Evolutionary conservation across 345 rosid genomes (phyloP), one percentile per base, ranked within the genome.

Genomic region (Clarkia xantiana): DNA sequence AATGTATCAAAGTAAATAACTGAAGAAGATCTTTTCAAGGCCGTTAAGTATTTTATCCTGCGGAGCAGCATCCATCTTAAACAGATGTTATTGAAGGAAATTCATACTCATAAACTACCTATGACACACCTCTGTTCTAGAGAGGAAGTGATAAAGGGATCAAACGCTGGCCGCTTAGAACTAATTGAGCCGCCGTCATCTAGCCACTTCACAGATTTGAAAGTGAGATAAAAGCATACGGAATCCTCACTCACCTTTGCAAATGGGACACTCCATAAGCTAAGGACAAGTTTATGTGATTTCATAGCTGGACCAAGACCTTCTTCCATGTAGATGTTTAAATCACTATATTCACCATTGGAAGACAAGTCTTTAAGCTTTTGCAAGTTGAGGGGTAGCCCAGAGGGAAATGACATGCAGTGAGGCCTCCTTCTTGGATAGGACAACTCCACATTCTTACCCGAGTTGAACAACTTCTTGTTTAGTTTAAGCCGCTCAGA

Each of bases 251-350:
- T 70, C 63, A 87, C 99, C 86, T 84, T 91, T 62, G 86, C 71
- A 76, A 91, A 91, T 53, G 99, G 86, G 36, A 71, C 61, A 67
- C 99, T 91, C 91, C 94, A 84, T 44, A 87, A 57, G 64, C 96
- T 71, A 22, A 91, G 73, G 68, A 91, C 70, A 62, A 87, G 58
- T 73, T 73, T 87, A 66, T 91, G 96, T 56, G 76, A 56, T n/a
- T 19, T 74, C 20, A 74, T 71, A 69, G 78, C 76, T 61, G 72
- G 72, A 69, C 84, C 80, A 68, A 73, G 70, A 52, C 80, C 77
- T 44, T 79, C 77, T 44, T 79, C 90, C 36, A 82, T 63, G 51
- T 53, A 67, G 63, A 91, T 63, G 59, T 69, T 65, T 29, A 80
- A 45, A 63, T 87, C 90, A 60, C 86, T 67, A 58, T 76, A 75